Base-by-base conservation (phyloP, 768 basidiomycete genomes). In the Phylloporus sp. region DNA sequence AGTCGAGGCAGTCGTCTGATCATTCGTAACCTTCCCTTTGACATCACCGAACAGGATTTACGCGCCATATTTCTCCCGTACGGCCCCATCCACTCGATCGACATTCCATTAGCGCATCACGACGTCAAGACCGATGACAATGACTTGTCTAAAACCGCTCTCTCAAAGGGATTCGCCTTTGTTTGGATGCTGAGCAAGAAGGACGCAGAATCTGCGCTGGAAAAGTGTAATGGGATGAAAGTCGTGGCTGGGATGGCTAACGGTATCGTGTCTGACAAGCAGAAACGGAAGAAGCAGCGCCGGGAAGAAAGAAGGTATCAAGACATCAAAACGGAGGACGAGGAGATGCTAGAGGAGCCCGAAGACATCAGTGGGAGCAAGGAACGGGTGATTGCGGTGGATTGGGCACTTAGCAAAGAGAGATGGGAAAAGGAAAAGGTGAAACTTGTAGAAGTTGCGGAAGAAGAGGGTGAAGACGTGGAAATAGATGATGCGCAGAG, bases 351-450 rank as follows among this genome's bases (percentile, higher is more conserved):
- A 13, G 73, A 73, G 44, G 66, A 66, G 55, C 52, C 69, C 34
- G 61, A 70, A 53, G 58, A 59, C 38, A 64, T 66, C 18, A 72
- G 71, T 58, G 66, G 62, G 36, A 67, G 70, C 0, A 71, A 67
- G 2, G 82, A 80, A 62, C 75, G 93, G 47, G 72, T 82, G 15
- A 89, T 95, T 34, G 92, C 93, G 7, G 95, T 98, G 24, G 95
- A 97, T 72, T 97, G 93, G 91, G 95, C 94, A 4, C 69, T 97
- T 65, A 91, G 92, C 67, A 95, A 97, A 72, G 88, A 90, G 43
- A 88, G 84, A 70, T 97, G 91, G 91, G 79, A 91, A 66, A 84
- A 88, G 65, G 87, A 85, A 59, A 81, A 83, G 69, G 79, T 77
- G 40, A 82, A 84, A 65, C 52, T 78, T 48, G 74, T 71, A 29